Evolutionary conservation across 2,329 filamentous ascomycete species (phyloP).

Genomic region (Fusarium nygamai): DNA sequence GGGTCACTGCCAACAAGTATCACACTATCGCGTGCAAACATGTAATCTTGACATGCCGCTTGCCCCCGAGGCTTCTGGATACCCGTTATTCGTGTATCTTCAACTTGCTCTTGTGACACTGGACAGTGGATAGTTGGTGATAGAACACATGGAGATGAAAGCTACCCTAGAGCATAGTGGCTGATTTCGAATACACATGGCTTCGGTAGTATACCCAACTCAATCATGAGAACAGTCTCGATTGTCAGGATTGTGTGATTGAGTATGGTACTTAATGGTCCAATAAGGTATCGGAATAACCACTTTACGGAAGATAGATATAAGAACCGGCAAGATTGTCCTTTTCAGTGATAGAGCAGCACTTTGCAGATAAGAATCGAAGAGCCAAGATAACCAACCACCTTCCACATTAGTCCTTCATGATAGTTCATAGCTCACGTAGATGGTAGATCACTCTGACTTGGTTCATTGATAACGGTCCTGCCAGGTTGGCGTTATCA

Average conservation of each 20-base stretch:
- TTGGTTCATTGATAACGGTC: background rate
- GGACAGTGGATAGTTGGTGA: background rate
- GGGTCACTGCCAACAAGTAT: background rate
- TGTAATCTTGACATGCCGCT: background rate
- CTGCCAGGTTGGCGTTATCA: background rate
- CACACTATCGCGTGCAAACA: background rate
- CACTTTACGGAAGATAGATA: too few species aligned
- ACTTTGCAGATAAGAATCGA: background rate
- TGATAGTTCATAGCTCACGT: background rate
- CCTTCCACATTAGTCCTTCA: background rate
- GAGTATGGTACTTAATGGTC: background rate
- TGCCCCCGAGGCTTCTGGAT: background rate
- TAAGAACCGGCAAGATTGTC: background rate
- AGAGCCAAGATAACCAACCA: background rate
- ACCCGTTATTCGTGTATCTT: too few species aligned
- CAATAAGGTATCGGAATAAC: background rate
- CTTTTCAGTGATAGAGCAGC: background rate
- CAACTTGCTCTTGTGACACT: background rate
- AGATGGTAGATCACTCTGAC: background rate
- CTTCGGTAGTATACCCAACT: background rate
- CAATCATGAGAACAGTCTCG: background rate
- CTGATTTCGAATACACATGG: background rate
- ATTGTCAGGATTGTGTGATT: background rate
- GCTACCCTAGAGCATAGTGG: background rate
- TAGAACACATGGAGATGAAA: too few species aligned